Evolutionary conservation across 192 early-diverging fungal genomes (phyloP), one percentile per base, ranked within the genome.

Genomic region (Dimargaris cristalligena): DNA sequence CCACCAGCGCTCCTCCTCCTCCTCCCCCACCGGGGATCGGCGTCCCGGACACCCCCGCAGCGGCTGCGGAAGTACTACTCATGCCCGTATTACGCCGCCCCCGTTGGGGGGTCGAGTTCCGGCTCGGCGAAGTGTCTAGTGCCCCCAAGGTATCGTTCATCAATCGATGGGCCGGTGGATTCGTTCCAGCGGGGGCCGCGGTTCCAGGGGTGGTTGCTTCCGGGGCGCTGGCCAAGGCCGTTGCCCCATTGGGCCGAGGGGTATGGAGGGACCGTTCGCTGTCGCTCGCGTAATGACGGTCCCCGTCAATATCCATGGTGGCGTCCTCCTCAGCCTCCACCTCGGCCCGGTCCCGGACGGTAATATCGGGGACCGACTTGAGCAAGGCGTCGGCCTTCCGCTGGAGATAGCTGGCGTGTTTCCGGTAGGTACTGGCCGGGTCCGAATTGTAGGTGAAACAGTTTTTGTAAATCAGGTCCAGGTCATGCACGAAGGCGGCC

Each of bases 381-480:
- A 94, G 69, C 20, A 98, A 65, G 52, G 78, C 70, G 18, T 77
- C 77, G 0, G 88, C 83, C 65, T 79, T 84, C 26, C 82, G 77
- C 56, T 81, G 78, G 88, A 99, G 84, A 2, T 82, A 79, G 28
- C 74, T 78, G 1, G 87, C 93, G 58, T 91, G 87, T 38, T 77
- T 82, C 45, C 93, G 82, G 65, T 88, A 99, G 56, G 84, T 79
- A 66, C 86, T 90, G n/a, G 83, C 82, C 6, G 91, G 90, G 60
- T 85, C 76, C 2, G 85, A 80, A 67, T 99, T 99, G 78, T 90
- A 99, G 4, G 70, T 71, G 44, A 92, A 78, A 71, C 93, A 96
- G 67, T 99, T 99, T 47, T 77, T 73, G 73, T 89, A 93, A 58
- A 99, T 95, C 50, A 97, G 69, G 63, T 86, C 77, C 32, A 96